A percentile compares a stretch with the other conserved stretches of the same genome.
Conservation (phyloP, 106 monocot species). For the Platanthera zijinensis region DNA sequence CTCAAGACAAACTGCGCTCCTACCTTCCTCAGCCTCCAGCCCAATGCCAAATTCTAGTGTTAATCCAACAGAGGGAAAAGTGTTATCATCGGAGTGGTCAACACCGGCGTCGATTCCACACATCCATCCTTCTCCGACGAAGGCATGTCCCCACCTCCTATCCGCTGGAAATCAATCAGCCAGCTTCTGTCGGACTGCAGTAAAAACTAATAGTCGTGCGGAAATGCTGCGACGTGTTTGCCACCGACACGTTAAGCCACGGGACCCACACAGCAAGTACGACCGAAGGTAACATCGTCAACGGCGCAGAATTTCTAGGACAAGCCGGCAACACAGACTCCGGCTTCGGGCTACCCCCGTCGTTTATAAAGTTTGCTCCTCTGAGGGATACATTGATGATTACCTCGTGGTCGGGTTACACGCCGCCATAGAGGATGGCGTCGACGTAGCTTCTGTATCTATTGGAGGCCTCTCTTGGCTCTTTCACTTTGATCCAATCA, state of each 20-base stretch:
- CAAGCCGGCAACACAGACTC: slow-evolving; percentile 11
- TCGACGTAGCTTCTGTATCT: slow-evolving; percentile 9
- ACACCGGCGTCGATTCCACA: no score
- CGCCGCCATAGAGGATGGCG: slow-evolving; percentile 10
- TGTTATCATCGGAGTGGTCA: slow-evolving; percentile 26
- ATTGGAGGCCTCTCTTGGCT: slow-evolving; percentile 8
- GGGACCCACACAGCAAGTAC: slow-evolving; percentile 54
- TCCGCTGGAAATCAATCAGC: slow-evolving; percentile 25
- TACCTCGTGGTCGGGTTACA: slow-evolving; percentile 33
- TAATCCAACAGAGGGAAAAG: background rate
- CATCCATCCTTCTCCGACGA: background rate
- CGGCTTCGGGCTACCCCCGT: slow-evolving; percentile 36
- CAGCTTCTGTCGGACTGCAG: slow-evolving; percentile 14
- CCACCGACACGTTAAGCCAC: slow-evolving; percentile 21
- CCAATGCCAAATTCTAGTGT: background rate
- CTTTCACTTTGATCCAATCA: slow-evolving; percentile 18
- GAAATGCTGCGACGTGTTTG: background rate
- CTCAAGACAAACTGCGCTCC: background rate
- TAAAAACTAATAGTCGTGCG: background rate
- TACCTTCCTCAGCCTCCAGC: slow-evolving; percentile 21
- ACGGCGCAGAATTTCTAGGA: slow-evolving; percentile 15
- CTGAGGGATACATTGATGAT: background rate
- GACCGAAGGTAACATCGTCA: slow-evolving; percentile 29
- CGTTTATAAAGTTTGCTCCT: slow-evolving; percentile 35
- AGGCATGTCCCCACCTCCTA: slow-evolving; percentile 21